Base-by-base conservation (phyloP, 495 filamentous ascomycete species). In the Aspergillus sparsus region DNA sequence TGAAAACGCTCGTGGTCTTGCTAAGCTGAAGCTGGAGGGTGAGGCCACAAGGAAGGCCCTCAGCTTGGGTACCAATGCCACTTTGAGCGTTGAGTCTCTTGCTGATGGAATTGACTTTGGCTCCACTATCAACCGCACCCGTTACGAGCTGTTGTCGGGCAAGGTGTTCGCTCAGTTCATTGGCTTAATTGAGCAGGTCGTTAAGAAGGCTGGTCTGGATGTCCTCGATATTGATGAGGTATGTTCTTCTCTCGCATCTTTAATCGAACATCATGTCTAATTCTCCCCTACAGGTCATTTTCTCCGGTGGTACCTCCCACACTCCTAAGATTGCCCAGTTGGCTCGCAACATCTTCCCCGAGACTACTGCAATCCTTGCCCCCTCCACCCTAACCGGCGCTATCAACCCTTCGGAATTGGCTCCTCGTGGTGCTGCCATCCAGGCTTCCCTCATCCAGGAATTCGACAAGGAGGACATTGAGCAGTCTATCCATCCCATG, bases 141-240 rank as follows among this genome's bases (percentile, higher is more conserved):
- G 95, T 36, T 98, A 91, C 74, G 94, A 98, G 74, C 84, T 93
- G n/a, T 85, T 97, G 42, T 87, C 87, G 18, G 80, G 83, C 63
- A 92, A 91, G 73, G 85, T 93, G 21, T 92, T 98, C 62, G 85
- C 86, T 62, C 87, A 92, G 59, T 91, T 98, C 77, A 91, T 87
- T 68, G 85, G 87, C 58, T 78, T 98, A 54, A 88, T 96, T 58
- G 85, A 93, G 70, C 85, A 87, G 60, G 91, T 84, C 36, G 84
- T 98, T 49, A 88, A 91, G 80, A 97, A 97, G 83, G 94, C 94
- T 5, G 89, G 87, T 15, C 82, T 98, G 21, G 94, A 98, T 69
- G 82, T 94, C 45, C 81, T 98, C 37, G 95, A 98, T 66, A 87
- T 98, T 46, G 89, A 97, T 64, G 91, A 97, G 82, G 82, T 83